Evolutionary conservation across 2,329 filamentous ascomycete species (phyloP).

Genomic region (Exserohilum rostratum): DNA sequence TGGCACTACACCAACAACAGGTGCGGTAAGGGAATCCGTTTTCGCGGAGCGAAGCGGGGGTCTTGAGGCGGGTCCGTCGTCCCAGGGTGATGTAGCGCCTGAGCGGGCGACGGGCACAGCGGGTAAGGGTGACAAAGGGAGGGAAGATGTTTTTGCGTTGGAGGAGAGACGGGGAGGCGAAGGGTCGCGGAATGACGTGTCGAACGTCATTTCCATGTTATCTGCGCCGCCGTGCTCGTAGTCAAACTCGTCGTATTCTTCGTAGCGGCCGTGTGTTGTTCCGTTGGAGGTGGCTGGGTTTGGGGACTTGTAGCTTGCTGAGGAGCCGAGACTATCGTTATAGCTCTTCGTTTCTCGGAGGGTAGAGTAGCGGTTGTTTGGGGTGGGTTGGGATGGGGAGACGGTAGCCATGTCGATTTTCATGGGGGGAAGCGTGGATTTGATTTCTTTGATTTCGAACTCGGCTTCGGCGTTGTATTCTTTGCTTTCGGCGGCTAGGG

Average conservation of each 20-base stretch:
- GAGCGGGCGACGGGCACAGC: background rate
- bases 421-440: constrained; percentile 89
- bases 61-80: constrained; percentile 12
- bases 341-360: constrained; percentile 52
- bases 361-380: constrained; percentile 27
- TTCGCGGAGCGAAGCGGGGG: constrained; percentile 35
- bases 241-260: constrained; percentile 46
- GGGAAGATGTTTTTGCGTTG: constrained; percentile 5
- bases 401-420: constrained; percentile 63
- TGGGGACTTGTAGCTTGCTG: constrained; percentile 11
- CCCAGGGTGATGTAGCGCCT: constrained; percentile 18
- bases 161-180: constrained; percentile 16
- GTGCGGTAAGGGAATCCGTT: constrained; percentile 32
- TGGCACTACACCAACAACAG: background rate
- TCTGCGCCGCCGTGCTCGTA: constrained; percentile 35
- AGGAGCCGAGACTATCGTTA: constrained; percentile 43
- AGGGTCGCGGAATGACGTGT: constrained; percentile 43
- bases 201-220: constrained; percentile 53
- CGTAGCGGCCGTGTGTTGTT: constrained; percentile 26
- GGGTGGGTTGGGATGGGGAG: constrained; percentile 20
- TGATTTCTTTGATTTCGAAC: constrained; percentile 76
- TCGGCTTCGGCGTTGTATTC: constrained; percentile 34
- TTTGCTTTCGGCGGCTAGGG: constrained; percentile 72
- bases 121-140: constrained; percentile 1
- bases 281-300: constrained; percentile 25